Evolutionary conservation across 371 early-diverging fungal genomes (phyloP).

Genomic region (Mucor racemosus): DNA sequence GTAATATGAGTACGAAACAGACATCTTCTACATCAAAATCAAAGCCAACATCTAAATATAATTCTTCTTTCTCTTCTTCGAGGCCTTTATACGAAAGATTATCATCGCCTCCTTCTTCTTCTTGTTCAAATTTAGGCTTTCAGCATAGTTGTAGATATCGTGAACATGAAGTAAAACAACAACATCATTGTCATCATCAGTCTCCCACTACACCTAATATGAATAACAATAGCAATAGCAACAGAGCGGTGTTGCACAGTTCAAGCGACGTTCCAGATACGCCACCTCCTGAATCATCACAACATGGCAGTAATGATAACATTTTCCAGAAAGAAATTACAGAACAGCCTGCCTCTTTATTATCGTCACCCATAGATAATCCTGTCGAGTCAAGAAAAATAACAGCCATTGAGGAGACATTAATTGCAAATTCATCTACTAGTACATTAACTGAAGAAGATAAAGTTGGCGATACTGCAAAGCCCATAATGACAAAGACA

Average conservation of each 20-base stretch:
- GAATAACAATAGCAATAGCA: background rate
- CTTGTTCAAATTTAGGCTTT: background rate
- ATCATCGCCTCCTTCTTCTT: background rate
- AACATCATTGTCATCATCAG: background rate
- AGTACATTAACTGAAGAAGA: constrained; percentile 13
- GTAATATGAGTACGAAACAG: background rate
- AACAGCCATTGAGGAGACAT: background rate
- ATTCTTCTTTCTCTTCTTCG: no score
- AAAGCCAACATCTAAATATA: background rate
- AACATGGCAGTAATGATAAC: background rate
- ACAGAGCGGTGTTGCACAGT: background rate
- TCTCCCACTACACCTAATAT: background rate
- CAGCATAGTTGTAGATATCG: background rate
- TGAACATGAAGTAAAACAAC: background rate
- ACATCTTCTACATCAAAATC: background rate
- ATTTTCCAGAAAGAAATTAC: background rate
- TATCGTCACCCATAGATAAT: background rate
- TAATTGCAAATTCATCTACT: constrained; percentile 14
- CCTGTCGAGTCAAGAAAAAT: background rate
- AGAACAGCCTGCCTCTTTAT: background rate
- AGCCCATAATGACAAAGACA: background rate
- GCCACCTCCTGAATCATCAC: constrained; percentile 20
- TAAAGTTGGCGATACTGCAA: background rate
- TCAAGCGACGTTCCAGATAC: constrained; percentile 4
- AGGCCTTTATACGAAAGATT: constrained; percentile 1